phyloP scores from a whole-genome alignment of 169 alveolate genomes.

The Plasmodium cynomolgi region DNA sequence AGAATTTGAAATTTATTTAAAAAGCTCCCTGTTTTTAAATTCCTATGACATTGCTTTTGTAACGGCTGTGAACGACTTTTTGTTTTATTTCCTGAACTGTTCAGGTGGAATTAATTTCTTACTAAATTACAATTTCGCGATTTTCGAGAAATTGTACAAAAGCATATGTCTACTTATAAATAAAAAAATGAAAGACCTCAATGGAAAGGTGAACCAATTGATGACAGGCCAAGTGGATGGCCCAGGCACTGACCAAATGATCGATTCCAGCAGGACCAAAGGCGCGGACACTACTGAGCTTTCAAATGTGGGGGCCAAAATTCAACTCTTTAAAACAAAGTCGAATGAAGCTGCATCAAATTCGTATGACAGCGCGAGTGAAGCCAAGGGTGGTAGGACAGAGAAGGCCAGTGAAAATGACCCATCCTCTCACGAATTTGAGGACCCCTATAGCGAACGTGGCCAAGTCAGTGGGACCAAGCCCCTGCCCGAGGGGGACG shows the following conservation, averaged over 20 bases:
- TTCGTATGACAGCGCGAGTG: neutral
- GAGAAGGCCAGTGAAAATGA: conserved; percentile 5
- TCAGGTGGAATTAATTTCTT: conserved; percentile 75
- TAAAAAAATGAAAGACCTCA: conserved; percentile 67
- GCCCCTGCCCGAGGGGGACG: neutral
- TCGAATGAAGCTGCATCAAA: neutral
- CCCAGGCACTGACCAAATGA: neutral
- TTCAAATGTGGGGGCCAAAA: neutral
- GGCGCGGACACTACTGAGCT: neutral
- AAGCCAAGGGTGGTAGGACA: neutral
- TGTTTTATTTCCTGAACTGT: conserved; percentile 72
- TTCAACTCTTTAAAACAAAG: neutral
- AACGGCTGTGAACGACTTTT: conserved; percentile 62
- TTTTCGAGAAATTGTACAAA: conserved; percentile 43
- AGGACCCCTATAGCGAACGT: conserved; percentile 53
- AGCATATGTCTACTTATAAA: conserved; percentile 72
- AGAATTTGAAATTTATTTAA: conserved; percentile 65
- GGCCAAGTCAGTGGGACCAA: neutral
- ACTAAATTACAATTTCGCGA: conserved; percentile 25
- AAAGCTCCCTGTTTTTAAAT: conserved; percentile 40
- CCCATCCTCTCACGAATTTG: neutral
- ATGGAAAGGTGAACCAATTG: conserved; percentile 16
- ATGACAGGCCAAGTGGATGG: neutral
- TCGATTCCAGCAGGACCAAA: neutral
- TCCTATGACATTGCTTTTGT: conserved; percentile 71